These are phyloP conservation scores for Mycena galopus DNA, from an alignment of 768 basidiomycete species.

Conservation along the genomic window DNA sequence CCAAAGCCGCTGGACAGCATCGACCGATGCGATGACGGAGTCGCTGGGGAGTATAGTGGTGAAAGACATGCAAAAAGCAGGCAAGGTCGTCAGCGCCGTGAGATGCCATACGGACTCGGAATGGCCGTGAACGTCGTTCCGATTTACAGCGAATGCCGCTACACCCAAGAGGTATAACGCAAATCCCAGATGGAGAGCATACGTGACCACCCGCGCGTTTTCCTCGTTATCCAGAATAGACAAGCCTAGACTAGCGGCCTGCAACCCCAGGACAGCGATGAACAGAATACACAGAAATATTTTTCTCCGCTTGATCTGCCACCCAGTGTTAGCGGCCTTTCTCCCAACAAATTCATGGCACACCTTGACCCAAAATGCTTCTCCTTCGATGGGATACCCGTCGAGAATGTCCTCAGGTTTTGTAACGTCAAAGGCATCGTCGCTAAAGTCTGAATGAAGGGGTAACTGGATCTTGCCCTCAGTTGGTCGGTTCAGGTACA, in stretches of 20 bases:
- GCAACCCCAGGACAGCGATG: constrained; percentile 60
- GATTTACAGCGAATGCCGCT: constrained; percentile 64
- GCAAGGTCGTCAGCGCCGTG: constrained; percentile 64
- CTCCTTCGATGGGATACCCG: constrained; percentile 74
- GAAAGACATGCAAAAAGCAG: constrained; percentile 57
- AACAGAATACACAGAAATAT: constrained; percentile 61
- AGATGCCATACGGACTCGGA: constrained; percentile 73
- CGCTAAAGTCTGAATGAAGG: constrained; percentile 43
- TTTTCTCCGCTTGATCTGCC: constrained; percentile 74
- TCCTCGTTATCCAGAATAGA: constrained; percentile 51
- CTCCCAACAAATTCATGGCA: constrained; percentile 31
- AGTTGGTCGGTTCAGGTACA: constrained; percentile 54
- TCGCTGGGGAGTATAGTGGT: constrained; percentile 70
- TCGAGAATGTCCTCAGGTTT: constrained; percentile 77
- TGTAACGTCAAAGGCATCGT: constrained; percentile 80
- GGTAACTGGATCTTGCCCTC: constrained; percentile 69
- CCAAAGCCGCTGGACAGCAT: constrained; percentile 57
- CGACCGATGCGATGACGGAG: constrained; percentile 48
- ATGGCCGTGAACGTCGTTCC: constrained; percentile 55
- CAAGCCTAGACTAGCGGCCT: constrained; percentile 70
- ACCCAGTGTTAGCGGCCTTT: neutral
- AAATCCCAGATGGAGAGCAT: constrained; percentile 63
- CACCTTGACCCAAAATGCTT: constrained; percentile 71
- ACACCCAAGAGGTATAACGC: constrained; percentile 72
- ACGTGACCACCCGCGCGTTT: constrained; percentile 49